Evolutionary conservation across 1,284 basidiomycete species (phyloP), one percentile per base, ranked within the genome.

Genomic region (Ceratobasidium sp.): DNA sequence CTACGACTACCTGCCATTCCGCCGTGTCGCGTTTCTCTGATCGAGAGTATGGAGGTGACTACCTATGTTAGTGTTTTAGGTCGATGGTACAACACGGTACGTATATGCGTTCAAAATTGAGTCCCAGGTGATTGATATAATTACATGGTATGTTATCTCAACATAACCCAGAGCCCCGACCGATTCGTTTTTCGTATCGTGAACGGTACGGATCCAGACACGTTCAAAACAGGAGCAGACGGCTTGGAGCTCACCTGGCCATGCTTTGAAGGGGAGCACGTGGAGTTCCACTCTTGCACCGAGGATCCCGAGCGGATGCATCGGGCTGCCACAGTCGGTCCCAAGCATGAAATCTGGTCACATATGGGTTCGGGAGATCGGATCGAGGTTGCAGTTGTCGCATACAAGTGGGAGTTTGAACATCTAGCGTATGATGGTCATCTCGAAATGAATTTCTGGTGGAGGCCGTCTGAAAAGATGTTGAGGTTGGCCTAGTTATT

Each of bases 391-490:
- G 33, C 61, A 15, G 61, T 64, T 4, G n/a, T 64, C n/a, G 53
- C 53, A 55, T 55, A 55, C 53, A n/a, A 55, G 20, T 55, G 53
- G 53, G 53, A 55, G n/a, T 55, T 55, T 55, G 20, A 55, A n/a
- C 53, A 55, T n/a, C 7, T 55, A n/a, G 53, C 53, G 20, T 55
- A 55, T 55, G 53, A 55, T 55, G 53, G 53, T n/a, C 53, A 26
- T n/a, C 23, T n/a, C n/a, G 53, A 55, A n/a, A n/a, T n/a, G n/a
- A 55, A 55, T 9, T 55, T 55, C 7, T 55, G 53, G 20, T 55
- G 53, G 53, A 15, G 23, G 23, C 53, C 53, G 18, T 55, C 53
- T 20, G 20, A 26, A 55, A n/a, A 15, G 20, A 55, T 55, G 53
- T 55, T 55, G 23, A n/a, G n/a, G 23, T 18, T 55, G 2, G 53